Evolutionary conservation across 108 stramenopile species (phyloP).

Genomic region (Bacterosira constricta): DNA sequence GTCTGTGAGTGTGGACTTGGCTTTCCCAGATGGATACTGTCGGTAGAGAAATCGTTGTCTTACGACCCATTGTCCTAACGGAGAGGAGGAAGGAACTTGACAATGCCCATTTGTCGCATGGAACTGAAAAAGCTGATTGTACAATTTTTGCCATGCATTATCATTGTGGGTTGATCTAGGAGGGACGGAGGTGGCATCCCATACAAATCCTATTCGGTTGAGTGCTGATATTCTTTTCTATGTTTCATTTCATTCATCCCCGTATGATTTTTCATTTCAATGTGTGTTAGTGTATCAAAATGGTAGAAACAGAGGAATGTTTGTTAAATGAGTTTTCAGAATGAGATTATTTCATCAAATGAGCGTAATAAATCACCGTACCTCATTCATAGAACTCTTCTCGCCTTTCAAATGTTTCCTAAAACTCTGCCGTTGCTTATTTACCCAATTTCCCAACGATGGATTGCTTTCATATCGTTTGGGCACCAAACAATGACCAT

Average conservation of each 20-base stretch:
- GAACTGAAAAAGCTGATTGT: slow-evolving; percentile 49
- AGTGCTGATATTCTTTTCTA: slow-evolving; percentile 29
- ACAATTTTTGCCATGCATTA: slow-evolving; percentile 60
- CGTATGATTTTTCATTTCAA: neutral
- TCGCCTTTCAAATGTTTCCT: slow-evolving; percentile 44
- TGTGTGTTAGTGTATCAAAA: too few species aligned
- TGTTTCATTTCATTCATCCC: neutral
- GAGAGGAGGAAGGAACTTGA: slow-evolving; percentile 28
- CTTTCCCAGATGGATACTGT: slow-evolving; percentile 4
- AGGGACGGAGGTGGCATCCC: slow-evolving; percentile 31
- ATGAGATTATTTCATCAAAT: too few species aligned
- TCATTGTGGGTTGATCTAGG: slow-evolving; percentile 20
- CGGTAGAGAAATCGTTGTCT: slow-evolving; percentile 57
- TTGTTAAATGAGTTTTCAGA: too few species aligned
- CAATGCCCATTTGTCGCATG: slow-evolving; percentile 53
- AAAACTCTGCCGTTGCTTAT: slow-evolving; percentile 63
- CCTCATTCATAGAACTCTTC: slow-evolving; percentile 33
- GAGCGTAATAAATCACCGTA: neutral
- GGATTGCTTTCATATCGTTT: slow-evolving; percentile 63
- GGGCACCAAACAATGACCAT: slow-evolving; percentile 61
- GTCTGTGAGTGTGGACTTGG: slow-evolving; percentile 31
- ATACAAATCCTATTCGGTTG: slow-evolving; percentile 39
- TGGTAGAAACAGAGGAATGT: too few species aligned
- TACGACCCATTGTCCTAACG: slow-evolving; percentile 39
- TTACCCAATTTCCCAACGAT: slow-evolving; percentile 66